Evolutionary conservation across 2,329 filamentous ascomycete genomes (phyloP).

Genomic region (Clarireedia homoeocarpa): DNA sequence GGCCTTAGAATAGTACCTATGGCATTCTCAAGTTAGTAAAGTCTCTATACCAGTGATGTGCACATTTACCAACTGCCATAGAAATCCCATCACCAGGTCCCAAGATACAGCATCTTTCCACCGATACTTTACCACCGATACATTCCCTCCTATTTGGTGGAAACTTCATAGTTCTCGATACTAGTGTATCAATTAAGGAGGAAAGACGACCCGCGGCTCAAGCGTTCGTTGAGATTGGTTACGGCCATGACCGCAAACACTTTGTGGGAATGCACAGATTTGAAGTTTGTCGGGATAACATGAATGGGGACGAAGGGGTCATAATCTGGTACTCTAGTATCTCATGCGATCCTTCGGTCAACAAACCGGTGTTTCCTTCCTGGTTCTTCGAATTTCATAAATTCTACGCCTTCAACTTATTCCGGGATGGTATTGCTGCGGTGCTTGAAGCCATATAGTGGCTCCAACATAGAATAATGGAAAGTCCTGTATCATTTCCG

Average conservation of each 20-base stretch:
- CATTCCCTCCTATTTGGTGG: conserved; percentile 10
- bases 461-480: not conserved
- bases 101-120: not conserved
- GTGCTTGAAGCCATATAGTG: not conserved
- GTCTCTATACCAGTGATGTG: not conserved
- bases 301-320: not conserved
- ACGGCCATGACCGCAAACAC: conserved; percentile 10
- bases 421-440: not conserved
- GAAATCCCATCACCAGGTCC: not conserved
- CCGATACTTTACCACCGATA: conserved; percentile 1
- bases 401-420: not conserved
- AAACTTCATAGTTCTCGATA: conserved; percentile 16
- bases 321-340: not conserved
- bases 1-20: conserved; percentile 10
- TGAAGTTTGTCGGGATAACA: not conserved
- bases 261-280: conserved; percentile 18
- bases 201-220: not conserved
- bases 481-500: not conserved
- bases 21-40: conserved; percentile 9
- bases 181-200: not conserved
- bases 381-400: not conserved
- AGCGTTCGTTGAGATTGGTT: conserved; percentile 14
- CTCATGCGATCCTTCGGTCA: not conserved
- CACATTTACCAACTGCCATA: not conserved
- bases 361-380: not conserved